These are phyloP conservation scores for Neofusicoccum laricinum DNA, from an alignment of 2,329 filamentous ascomycete species.

Conservation along the genomic window DNA sequence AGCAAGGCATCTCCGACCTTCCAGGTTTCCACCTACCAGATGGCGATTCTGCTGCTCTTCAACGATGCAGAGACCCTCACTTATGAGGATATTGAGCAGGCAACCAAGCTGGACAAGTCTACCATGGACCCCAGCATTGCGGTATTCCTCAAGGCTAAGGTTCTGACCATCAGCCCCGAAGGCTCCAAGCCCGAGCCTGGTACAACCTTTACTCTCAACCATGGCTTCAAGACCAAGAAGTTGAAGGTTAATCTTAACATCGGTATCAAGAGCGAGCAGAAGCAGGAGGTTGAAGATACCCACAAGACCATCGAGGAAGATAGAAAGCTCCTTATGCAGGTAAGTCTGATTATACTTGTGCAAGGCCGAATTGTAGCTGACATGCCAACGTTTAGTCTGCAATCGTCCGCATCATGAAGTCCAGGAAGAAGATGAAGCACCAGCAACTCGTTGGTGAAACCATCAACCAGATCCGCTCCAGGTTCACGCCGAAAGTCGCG, in stretches of 20 bases:
- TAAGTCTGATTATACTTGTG: constrained; percentile 48
- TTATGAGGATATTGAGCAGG: constrained; percentile 82
- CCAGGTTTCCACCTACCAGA: constrained; percentile 96
- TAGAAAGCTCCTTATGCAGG: constrained; percentile 92
- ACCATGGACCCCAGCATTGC: constrained; percentile 81
- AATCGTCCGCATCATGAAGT: constrained; percentile 99
- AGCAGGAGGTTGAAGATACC: constrained; percentile 93
- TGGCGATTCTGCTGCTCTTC: constrained; percentile 92
- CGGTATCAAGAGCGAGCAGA: constrained; percentile 89
- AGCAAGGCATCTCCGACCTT: constrained; percentile 93
- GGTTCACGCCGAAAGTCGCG: constrained; percentile 86
- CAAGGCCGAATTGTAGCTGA: background rate
- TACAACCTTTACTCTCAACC: constrained; percentile 80
- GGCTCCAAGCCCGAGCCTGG: constrained; percentile 74
- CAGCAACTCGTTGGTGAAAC: constrained; percentile 90
- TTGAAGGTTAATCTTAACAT: constrained; percentile 96
- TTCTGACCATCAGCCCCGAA: constrained; percentile 69
- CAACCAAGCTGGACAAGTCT: constrained; percentile 76
- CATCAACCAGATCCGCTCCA: constrained; percentile 88
- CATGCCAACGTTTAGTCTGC: constrained; percentile 69
- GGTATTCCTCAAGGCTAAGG: constrained; percentile 90
- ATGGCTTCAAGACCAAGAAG: constrained; percentile 98
- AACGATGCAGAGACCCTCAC: constrained; percentile 83
- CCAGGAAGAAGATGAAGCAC: constrained; percentile 98
- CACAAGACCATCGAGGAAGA: constrained; percentile 99